Conservation (phyloP, 1,284 basidiomycete genomes). For the Earliella scabrosa region DNA sequence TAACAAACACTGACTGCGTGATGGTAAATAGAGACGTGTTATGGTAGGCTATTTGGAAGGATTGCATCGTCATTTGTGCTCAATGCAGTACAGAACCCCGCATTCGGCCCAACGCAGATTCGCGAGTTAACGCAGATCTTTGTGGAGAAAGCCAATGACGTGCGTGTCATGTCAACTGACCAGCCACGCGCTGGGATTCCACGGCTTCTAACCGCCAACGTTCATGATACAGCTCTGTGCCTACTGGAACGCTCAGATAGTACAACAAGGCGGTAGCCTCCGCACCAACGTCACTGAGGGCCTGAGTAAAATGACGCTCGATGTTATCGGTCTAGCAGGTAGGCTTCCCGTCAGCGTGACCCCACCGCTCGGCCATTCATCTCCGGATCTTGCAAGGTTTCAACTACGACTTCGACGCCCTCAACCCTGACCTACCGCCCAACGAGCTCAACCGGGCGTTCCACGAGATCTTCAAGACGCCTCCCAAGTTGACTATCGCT, state of each 20-base stretch:
- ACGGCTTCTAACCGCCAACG: no score
- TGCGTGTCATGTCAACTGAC: conserved; percentile 21
- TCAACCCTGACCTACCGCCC: conserved; percentile 30
- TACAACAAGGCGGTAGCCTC: conserved; percentile 3
- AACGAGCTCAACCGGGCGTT: conserved; percentile 49
- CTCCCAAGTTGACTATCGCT: not conserved
- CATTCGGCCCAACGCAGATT: conserved; percentile 59
- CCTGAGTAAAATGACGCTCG: conserved; percentile 49
- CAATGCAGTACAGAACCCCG: conserved; percentile 50
- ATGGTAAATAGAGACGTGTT: conserved; percentile 8
- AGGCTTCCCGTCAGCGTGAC: no score
- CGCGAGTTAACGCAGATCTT: conserved; percentile 60
- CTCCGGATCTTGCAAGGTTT: conserved; percentile 41
- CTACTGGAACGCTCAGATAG: conserved; percentile 25
- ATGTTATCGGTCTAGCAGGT: conserved; percentile 56
- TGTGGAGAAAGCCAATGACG: conserved; percentile 53
- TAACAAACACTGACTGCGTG: no score
- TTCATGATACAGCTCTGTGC: conserved; percentile 38
- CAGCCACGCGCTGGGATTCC: not conserved
- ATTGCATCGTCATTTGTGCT: no score
- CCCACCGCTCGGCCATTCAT: no score
- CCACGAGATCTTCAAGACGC: conserved; percentile 23
- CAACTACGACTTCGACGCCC: conserved; percentile 54
- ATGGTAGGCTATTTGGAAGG: conserved; percentile 1
- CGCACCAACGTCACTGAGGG: conserved; percentile 44